Evolutionary conservation across 2,329 filamentous ascomycete species (phyloP), one percentile per base, ranked within the genome.

Genomic region (Tolypocladium tropicale): DNA sequence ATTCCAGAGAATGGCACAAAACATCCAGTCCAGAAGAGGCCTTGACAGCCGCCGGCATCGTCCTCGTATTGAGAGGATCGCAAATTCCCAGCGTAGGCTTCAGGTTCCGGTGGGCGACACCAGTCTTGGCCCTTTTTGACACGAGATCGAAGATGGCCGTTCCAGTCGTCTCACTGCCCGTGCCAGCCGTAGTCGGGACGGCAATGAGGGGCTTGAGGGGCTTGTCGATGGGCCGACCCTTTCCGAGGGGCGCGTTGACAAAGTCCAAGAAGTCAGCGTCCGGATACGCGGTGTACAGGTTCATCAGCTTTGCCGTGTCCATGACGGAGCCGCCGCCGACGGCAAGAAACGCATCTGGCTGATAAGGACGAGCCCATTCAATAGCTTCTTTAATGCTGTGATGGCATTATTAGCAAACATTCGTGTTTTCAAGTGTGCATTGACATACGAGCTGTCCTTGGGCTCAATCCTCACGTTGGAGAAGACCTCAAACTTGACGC

Each of bases 261-360:
- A 99, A 99, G 77, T 99, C 93, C 37, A 97, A 79, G 68, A 99
- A 96, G 64, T 94, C 89, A 36, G 93, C 93, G 9, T 96, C 88
- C 0, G 92, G 92, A 68, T 91, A 96, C 60, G 84, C 86, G 1
- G 86, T 89, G 74, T 97, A 97, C 0, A 99, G 80, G 68, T 99
- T 99, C 92, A 99, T 97, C 56, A 99, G 80, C 74, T 99, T 99
- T 55, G 94, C 93, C 1, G 94, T 99, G 73, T 99, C 94, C 63
- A 99, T 99, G 62, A 97, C 94, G 41, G 90, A 95, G 39, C 94
- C 94, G 63, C 72, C 81, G 32, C 89, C 94, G 18, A 99, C 94
- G 25, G 94, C 94, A 18, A 99, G 79, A 70, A 95, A 96, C 2
- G 90, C 90, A 72, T 97, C 94, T 0, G 91, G 88, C 32, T 80